Base-by-base conservation (phyloP, 176 grass and related monocot genomes). In the Canna indica region DNA sequence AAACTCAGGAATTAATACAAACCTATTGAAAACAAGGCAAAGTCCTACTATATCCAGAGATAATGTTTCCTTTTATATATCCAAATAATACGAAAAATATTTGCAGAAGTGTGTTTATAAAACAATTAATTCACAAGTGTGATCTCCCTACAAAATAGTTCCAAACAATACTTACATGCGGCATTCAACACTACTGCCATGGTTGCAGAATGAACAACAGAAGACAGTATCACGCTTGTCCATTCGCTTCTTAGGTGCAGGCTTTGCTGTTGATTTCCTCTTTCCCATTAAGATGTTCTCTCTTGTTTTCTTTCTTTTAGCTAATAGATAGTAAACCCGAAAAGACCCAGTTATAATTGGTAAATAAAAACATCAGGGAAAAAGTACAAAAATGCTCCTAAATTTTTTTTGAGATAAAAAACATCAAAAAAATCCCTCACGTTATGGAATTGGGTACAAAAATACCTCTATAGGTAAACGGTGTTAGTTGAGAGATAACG, bases 101-200 rank as follows among this genome's bases (percentile, higher is more conserved):
- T 44, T 44, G 41, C 41, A 8, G 13, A 10, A 8, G 13, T 11
- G n/a, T n/a, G n/a, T n/a, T n/a, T n/a, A n/a, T 44, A 44, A 1
- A 11, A 44, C 41, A 44, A 44, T 44, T 8, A 44, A 10, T 44
- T 1, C 5, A 47, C 41, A 47, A n/a, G n/a, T n/a, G 41, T 8
- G 42, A 29, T 69, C 67, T 31, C 38, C 18, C 22, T 25, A 5
- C 4, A 59, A 59, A 14, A 3, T 27, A 29, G 31, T 5, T 16
- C 3, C 16, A 35, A 54, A 34, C 20, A 18, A 18, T 60, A 42
- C 71, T 73, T 59, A 73, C 71, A 73, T 73, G 24, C 71, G 71
- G 44, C 71, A 73, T 12, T 73, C 71, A 42, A 73, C 71, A 22
- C 71, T 73, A 29, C 54, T 73, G n/a, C 71, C 71, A 73, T 73